These are phyloP conservation scores for Thuja plicata DNA, from an alignment of 83 land plant genomes.

Conservation along the genomic window DNA sequence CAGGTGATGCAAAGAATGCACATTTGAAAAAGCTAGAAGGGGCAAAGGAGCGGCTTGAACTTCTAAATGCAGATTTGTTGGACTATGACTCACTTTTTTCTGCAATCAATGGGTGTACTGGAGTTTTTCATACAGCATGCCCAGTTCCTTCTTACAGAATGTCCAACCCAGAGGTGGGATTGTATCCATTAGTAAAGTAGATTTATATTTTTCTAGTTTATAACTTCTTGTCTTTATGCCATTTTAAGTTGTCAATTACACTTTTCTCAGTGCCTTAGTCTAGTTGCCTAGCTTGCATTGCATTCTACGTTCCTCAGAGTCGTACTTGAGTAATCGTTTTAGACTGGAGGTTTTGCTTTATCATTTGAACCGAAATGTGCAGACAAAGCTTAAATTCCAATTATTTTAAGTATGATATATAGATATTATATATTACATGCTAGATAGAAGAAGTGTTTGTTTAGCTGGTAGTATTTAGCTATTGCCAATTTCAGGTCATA, in stretches of 20 bases:
- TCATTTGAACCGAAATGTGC: background rate
- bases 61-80: constrained; percentile 34
- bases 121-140: constrained; percentile 43
- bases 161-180: constrained; percentile 23
- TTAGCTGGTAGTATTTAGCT: background rate
- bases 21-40: constrained; percentile 34
- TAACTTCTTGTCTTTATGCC: background rate
- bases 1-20: constrained; percentile 27
- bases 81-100: constrained; percentile 27
- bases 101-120: constrained; percentile 37
- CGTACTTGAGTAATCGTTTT: background rate
- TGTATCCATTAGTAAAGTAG: constrained; percentile 5
- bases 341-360: background rate
- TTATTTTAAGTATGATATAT: background rate
- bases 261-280: background rate
- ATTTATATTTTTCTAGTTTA: constrained; percentile 5
- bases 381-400: background rate
- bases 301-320: background rate
- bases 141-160: constrained; percentile 21
- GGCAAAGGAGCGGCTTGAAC: constrained; percentile 26
- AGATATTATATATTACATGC: background rate
- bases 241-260: background rate
- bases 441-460: constrained; percentile 2
- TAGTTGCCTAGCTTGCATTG: background rate
- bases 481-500: background rate